These are phyloP conservation scores for Cyberlindnera amylophila DNA, from an alignment of 805 yeast genomes.

Conservation along the genomic window DNA sequence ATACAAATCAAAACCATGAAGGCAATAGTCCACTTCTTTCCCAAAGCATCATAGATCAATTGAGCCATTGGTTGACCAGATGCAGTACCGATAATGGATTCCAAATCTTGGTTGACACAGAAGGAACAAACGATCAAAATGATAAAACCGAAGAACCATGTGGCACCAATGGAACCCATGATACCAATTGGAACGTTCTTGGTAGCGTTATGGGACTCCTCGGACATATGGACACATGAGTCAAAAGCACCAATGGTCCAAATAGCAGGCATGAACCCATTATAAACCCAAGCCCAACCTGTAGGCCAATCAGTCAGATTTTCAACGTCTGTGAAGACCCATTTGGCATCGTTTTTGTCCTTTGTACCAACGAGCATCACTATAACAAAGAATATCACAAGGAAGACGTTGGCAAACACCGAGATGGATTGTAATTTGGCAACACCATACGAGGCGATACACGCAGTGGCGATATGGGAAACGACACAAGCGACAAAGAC, in stretches of 20 bases:
- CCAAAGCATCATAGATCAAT: conserved; percentile 57
- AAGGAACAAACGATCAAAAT: conserved; percentile 56
- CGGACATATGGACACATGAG: conserved; percentile 69
- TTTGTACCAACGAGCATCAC: conserved; percentile 57
- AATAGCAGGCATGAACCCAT: conserved; percentile 60
- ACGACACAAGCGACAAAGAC: conserved; percentile 56
- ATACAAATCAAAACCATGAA: conserved; percentile 54
- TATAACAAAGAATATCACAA: conserved; percentile 50
- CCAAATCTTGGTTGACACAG: conserved; percentile 44
- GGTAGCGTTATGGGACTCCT: conserved; percentile 62
- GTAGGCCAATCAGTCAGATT: conserved; percentile 51
- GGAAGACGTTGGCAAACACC: conserved; percentile 45
- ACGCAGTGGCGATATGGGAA: conserved; percentile 45
- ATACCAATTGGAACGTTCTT: conserved; percentile 66
- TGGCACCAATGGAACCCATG: conserved; percentile 49
- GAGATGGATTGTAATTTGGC: conserved; percentile 56
- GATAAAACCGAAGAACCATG: conserved; percentile 57
- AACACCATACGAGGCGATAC: conserved; percentile 47
- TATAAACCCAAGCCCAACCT: conserved; percentile 54
- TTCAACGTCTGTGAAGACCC: conserved; percentile 51
- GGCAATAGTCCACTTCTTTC: conserved; percentile 64
- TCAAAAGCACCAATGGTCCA: conserved; percentile 81
- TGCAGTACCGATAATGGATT: conserved; percentile 36
- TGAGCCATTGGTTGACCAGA: conserved; percentile 67
- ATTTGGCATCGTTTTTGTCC: conserved; percentile 41